These are phyloP conservation scores for Narthecium ossifragum DNA, from an alignment of 106 monocot genomes.

Conservation along the genomic window DNA sequence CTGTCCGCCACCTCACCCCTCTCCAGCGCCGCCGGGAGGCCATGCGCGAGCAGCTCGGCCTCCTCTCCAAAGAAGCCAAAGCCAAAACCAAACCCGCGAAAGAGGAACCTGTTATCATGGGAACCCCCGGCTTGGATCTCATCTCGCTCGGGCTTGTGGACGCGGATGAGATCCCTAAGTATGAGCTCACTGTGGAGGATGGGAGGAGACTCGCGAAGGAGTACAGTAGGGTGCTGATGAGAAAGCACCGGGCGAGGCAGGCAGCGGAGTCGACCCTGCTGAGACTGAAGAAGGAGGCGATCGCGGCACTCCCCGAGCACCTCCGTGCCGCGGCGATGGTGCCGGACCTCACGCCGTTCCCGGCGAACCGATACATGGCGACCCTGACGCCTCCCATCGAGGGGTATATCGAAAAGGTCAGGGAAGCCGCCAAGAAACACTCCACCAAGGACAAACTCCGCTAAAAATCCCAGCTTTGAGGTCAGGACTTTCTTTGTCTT, in stretches of 20 bases:
- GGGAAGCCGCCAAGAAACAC: constrained; percentile 58
- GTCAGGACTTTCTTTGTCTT: neutral
- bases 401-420: constrained; percentile 62
- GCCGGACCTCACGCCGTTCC: constrained; percentile 69
- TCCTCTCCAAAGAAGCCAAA: constrained; percentile 74
- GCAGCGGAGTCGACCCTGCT: constrained; percentile 55
- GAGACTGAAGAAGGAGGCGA: constrained; percentile 81
- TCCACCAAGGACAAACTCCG: constrained; percentile 52
- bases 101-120: constrained; percentile 41
- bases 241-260: constrained; percentile 65
- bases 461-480: constrained; percentile 18
- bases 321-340: constrained; percentile 62
- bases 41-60: constrained; percentile 81
- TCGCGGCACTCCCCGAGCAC: constrained; percentile 75
- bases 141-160: constrained; percentile 71
- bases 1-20: constrained; percentile 53
- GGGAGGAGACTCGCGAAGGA: constrained; percentile 83
- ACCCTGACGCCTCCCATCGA: constrained; percentile 80
- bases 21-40: constrained; percentile 64
- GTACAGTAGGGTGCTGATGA: constrained; percentile 84
- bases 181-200: constrained; percentile 80
- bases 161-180: constrained; percentile 59
- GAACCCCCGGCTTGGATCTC: constrained; percentile 61
- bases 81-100: constrained; percentile 28
- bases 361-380: constrained; percentile 62